phyloP scores from a whole-genome alignment of 495 filamentous ascomycete species.

The Baudoinia panamericana region DNA sequence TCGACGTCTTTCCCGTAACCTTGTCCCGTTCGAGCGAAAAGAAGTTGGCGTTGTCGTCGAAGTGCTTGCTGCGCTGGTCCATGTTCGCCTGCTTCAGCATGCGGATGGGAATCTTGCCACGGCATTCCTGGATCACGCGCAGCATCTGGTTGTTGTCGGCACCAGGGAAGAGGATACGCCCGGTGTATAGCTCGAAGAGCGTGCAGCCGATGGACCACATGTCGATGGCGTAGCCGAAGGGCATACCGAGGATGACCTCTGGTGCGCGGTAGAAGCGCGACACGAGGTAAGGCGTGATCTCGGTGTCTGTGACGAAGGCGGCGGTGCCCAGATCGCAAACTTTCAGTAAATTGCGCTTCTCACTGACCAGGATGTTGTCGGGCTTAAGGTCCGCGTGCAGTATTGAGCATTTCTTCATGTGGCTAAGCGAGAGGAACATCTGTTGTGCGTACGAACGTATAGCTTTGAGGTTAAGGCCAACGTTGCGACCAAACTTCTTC shows the following conservation, averaged over 20 bases:
- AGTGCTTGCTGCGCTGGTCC: conserved; percentile 48
- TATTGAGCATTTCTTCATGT: conserved; percentile 82
- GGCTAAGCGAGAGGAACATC: conserved; percentile 76
- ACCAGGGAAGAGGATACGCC: conserved; percentile 91
- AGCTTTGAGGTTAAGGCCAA: conserved; percentile 76
- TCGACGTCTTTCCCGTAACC: conserved; percentile 55
- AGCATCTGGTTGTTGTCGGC: conserved; percentile 98
- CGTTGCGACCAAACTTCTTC: conserved; percentile 89
- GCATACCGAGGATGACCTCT: conserved; percentile 92
- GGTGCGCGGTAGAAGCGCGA: conserved; percentile 95
- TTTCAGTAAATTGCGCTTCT: conserved; percentile 72
- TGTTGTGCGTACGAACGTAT: conserved; percentile 84
- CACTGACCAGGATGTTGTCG: conserved; percentile 81
- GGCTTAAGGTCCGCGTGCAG: conserved; percentile 94
- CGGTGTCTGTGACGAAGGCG: conserved; percentile 74
- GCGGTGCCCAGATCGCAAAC: conserved; percentile 94
- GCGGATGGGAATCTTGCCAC: conserved; percentile 82
- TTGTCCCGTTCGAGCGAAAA: conserved; percentile 75
- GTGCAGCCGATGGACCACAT: conserved; percentile 98
- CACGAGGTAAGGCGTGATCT: conserved; percentile 86
- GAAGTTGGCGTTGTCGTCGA: conserved; percentile 74
- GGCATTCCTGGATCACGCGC: conserved; percentile 85
- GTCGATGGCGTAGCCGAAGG: conserved; percentile 86
- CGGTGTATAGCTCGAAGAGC: conserved; percentile 90
- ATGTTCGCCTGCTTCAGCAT: conserved; percentile 67